phyloP scores from a whole-genome alignment of 805 yeast species.

The Lipomyces kockii region DNA sequence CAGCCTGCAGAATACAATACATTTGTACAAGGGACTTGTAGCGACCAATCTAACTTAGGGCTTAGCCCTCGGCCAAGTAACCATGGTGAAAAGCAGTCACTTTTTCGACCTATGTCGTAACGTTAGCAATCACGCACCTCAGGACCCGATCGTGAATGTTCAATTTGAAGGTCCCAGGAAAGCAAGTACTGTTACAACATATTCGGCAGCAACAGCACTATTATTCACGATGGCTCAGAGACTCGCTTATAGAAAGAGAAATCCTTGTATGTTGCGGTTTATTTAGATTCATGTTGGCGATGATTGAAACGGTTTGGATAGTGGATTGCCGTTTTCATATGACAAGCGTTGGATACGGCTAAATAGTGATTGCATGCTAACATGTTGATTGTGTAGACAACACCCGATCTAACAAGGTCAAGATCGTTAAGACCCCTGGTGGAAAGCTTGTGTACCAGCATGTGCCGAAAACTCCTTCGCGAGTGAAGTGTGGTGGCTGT shows the following conservation, averaged over 20 bases:
- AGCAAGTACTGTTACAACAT: background rate
- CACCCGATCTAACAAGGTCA: constrained; percentile 99
- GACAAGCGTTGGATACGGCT: background rate
- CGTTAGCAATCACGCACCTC: background rate
- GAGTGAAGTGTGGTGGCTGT: constrained; percentile 67
- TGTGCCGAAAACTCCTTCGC: constrained; percentile 75
- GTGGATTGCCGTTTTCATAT: background rate
- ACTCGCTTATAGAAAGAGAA: constrained; percentile 99
- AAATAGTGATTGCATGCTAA: constrained; percentile 24
- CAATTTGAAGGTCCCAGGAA: background rate
- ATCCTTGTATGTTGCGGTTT: constrained; percentile 81
- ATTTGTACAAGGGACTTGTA: constrained; percentile 6
- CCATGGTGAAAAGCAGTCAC: constrained; percentile 15
- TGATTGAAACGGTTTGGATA: background rate
- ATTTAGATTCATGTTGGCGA: constrained; percentile 40
- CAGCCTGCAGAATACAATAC: too few species aligned
- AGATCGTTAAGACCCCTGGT: constrained; percentile 99
- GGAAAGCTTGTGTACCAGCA: constrained; percentile 98
- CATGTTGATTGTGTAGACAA: constrained; percentile 68
- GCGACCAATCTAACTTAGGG: constrained; percentile 9
- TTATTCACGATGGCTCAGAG: constrained; percentile 89
- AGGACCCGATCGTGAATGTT: background rate
- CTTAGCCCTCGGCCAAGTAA: constrained; percentile 12
- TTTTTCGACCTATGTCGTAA: background rate
- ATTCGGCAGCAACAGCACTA: constrained; percentile 14